Conservation (phyloP, 2,329 filamentous ascomycete species). For the Aspergillus fumigatus region DNA sequence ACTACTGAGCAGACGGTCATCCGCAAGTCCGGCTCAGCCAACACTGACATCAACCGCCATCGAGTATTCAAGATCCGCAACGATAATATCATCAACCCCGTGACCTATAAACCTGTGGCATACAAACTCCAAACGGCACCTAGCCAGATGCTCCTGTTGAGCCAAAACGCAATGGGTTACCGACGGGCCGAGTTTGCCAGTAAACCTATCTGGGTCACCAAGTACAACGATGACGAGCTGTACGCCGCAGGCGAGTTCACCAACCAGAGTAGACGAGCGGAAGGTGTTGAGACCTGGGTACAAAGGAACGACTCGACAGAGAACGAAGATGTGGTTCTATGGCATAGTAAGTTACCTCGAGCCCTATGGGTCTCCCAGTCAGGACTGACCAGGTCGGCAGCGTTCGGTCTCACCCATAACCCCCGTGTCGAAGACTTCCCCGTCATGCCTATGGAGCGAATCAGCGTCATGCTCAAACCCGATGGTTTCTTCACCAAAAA, state of each 20-base stretch:
- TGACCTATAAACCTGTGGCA: slow-evolving; percentile 51
- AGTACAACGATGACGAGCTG: slow-evolving; percentile 50
- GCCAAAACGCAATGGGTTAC: slow-evolving; percentile 44
- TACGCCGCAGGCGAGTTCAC: slow-evolving; percentile 54
- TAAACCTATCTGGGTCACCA: slow-evolving; percentile 53
- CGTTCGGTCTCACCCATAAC: slow-evolving; percentile 59
- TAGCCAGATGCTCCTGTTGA: slow-evolving; percentile 56
- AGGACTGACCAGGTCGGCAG: slow-evolving; percentile 17
- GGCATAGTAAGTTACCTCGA: slow-evolving; percentile 31
- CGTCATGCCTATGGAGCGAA: slow-evolving; percentile 60
- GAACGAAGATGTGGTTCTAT: slow-evolving; percentile 42
- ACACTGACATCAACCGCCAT: slow-evolving; percentile 46
- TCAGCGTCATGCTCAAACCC: slow-evolving; percentile 46
- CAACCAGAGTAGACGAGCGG: slow-evolving; percentile 52
- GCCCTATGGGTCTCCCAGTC: background rate
- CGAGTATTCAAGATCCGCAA: slow-evolving; percentile 59
- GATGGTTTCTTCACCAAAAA: slow-evolving; percentile 52
- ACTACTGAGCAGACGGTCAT: slow-evolving; percentile 46
- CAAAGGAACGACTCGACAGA: slow-evolving; percentile 44
- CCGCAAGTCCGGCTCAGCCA: slow-evolving; percentile 43
- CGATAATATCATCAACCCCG: slow-evolving; percentile 46
- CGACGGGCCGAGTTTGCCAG: slow-evolving; percentile 53
- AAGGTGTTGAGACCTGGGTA: slow-evolving; percentile 52
- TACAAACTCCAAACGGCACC: slow-evolving; percentile 55
- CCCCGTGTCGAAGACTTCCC: slow-evolving; percentile 63